Conservation (phyloP, 2,329 filamentous ascomycete species). For the Xylariomycetidae sp. region DNA sequence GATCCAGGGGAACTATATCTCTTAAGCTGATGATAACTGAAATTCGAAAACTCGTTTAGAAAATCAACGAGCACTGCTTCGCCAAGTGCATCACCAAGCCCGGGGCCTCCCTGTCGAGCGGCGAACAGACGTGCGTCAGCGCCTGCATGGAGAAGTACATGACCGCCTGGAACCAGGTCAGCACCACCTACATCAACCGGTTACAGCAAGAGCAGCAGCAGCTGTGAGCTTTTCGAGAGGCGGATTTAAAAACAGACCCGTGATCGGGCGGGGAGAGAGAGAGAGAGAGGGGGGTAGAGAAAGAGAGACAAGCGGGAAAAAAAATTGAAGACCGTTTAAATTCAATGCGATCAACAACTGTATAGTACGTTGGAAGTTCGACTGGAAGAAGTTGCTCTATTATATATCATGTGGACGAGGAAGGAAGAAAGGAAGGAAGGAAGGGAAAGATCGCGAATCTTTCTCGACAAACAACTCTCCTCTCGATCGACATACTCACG, state of each 20-base stretch:
- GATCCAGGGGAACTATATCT: not conserved
- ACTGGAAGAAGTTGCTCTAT: not conserved
- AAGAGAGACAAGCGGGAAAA: constrained; percentile 2
- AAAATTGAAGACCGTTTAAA: not conserved
- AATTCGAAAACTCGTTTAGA: constrained; percentile 39
- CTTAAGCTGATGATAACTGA: constrained; percentile 1
- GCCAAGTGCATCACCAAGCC: constrained; percentile 71
- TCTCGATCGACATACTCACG: too few relatives aligned
- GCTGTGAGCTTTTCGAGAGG: not conserved
- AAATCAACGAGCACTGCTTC: constrained; percentile 79
- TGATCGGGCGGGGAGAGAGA: too few relatives aligned
- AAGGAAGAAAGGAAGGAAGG: too few relatives aligned
- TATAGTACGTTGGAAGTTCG: too few relatives aligned
- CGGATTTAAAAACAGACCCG: too few relatives aligned
- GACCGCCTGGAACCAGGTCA: constrained; percentile 71
- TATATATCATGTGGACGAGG: not conserved
- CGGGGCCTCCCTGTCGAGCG: constrained; percentile 58
- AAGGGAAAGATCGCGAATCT: too few relatives aligned
- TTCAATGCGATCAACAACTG: not conserved
- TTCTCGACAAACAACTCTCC: too few relatives aligned
- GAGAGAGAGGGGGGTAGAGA: constrained; percentile 2
- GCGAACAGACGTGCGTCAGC: constrained; percentile 67
- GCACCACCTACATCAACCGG: constrained; percentile 60
- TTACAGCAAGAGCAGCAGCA: constrained; percentile 52
- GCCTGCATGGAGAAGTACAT: constrained; percentile 85